Percentiles rank a stretch among this genome's conserved stretches.
Conservation (phyloP, 495 filamentous ascomycete genomes). For the Cladorrhinum samala region DNA sequence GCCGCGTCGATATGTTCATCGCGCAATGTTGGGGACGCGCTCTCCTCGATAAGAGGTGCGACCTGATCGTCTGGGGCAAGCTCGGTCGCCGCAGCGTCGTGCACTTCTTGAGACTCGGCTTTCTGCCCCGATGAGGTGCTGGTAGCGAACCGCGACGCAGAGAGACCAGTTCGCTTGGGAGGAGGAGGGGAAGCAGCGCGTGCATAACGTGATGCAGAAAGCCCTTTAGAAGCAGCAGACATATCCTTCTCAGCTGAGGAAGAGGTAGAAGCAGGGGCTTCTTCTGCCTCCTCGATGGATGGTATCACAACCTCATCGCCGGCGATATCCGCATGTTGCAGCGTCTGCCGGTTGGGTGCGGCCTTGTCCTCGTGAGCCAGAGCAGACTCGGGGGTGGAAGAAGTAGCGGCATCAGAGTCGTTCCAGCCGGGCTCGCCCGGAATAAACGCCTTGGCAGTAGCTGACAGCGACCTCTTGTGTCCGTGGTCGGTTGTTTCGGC, state of each 20-base stretch:
- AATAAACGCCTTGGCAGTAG: slow-evolving; percentile 61
- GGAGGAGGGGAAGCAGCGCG: slow-evolving; percentile 28
- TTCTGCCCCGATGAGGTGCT: slow-evolving; percentile 16
- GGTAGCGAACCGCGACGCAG: slow-evolving; percentile 30
- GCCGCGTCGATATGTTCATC: slow-evolving; percentile 10
- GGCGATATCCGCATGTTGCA: neutral
- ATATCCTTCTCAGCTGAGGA: neutral
- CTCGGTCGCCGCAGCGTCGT: neutral
- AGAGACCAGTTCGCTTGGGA: slow-evolving; percentile 25
- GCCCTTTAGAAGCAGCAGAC: slow-evolving; percentile 23
- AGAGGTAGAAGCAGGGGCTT: neutral
- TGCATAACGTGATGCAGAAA: slow-evolving; percentile 38
- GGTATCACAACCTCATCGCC: slow-evolving; percentile 8
- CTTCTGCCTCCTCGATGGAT: slow-evolving; percentile 12
- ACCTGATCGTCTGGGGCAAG: slow-evolving; percentile 13
- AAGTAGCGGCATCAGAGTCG: slow-evolving; percentile 25
- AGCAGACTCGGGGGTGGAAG: slow-evolving; percentile 26
- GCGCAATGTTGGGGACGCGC: slow-evolving; percentile 3
- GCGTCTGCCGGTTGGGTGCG: slow-evolving; percentile 1
- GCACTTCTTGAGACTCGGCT: slow-evolving; percentile 21
- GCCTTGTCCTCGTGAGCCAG: slow-evolving; percentile 22
- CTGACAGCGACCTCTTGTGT: slow-evolving; percentile 57
- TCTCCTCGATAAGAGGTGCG: slow-evolving; percentile 5
- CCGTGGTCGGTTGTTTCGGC: slow-evolving; percentile 35
- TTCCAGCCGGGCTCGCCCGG: slow-evolving; percentile 45